Conservation (phyloP, 306 rosid genomes). For the Alnus glutinosa region DNA sequence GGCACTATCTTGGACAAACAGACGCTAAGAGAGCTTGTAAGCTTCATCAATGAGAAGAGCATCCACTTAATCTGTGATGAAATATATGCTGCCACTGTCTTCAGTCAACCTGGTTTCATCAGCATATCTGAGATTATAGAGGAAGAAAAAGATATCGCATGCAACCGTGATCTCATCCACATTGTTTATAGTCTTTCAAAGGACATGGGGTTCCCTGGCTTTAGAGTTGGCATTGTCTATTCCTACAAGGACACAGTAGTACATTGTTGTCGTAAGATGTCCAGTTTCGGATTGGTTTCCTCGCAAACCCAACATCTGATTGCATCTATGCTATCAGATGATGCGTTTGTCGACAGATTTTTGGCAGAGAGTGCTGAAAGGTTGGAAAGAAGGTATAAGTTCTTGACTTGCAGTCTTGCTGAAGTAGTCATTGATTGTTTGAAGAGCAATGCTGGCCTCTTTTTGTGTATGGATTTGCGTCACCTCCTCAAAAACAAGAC, state of each 20-base stretch:
- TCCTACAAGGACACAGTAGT: conserved; percentile 75
- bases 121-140: conserved; percentile 80
- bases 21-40: conserved; percentile 48
- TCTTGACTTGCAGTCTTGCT: conserved; percentile 43
- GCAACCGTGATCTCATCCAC: conserved; percentile 66
- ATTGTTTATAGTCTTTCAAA: conserved; percentile 84
- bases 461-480: conserved; percentile 79
- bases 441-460: conserved; percentile 66
- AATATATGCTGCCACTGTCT: conserved; percentile 66
- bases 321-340: conserved; percentile 65
- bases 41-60: conserved; percentile 58
- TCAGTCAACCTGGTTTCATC: conserved; percentile 51
- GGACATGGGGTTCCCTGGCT: conserved; percentile 86
- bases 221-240: conserved; percentile 72
- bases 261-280: conserved; percentile 63
- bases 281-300: conserved; percentile 82
- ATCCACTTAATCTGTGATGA: conserved; percentile 74
- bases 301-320: conserved; percentile 68
- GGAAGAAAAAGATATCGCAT: conserved; percentile 43
- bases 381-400: conserved; percentile 40
- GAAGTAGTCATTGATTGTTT: conserved; percentile 52
- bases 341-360: conserved; percentile 51
- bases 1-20: conserved; percentile 62
- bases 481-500: conserved; percentile 50
- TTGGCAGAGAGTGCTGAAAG: conserved; percentile 41